A percentile compares a stretch with the other conserved stretches of the same genome.
Conservation (phyloP, 805 yeast species). For the Hanseniaspora mollemarum region DNA sequence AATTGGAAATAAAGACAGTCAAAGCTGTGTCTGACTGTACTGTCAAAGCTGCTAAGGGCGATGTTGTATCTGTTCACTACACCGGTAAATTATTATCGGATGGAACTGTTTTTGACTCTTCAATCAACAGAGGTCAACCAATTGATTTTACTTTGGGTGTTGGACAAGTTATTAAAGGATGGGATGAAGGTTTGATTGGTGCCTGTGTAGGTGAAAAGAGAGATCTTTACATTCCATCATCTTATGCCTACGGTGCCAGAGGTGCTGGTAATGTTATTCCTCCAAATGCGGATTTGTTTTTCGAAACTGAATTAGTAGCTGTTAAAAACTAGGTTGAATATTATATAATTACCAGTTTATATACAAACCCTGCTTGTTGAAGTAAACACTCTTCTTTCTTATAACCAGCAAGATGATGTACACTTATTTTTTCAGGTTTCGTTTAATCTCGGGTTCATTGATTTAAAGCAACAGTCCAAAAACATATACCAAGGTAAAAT, state of each 20-base stretch:
- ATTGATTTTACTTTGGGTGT: constrained; percentile 60
- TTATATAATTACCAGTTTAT: not conserved
- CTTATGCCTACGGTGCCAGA: constrained; percentile 61
- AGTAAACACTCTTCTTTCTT: too few species aligned
- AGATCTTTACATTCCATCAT: constrained; percentile 65
- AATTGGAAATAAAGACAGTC: constrained; percentile 34
- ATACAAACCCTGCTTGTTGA: too few species aligned
- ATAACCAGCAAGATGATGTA: too few species aligned
- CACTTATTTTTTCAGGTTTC: too few species aligned
- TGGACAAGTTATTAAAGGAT: constrained; percentile 75
- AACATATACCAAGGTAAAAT: too few species aligned
- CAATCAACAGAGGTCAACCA: constrained; percentile 53
- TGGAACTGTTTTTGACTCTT: constrained; percentile 67
- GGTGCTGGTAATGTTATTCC: constrained; percentile 76
- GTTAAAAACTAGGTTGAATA: constrained; percentile 10
- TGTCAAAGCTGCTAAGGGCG: constrained; percentile 52
- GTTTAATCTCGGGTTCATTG: too few species aligned
- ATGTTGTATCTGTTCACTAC: constrained; percentile 64
- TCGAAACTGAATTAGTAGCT: constrained; percentile 27
- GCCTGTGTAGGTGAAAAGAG: constrained; percentile 88
- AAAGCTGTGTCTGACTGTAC: constrained; percentile 45
- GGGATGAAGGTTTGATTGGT: constrained; percentile 75
- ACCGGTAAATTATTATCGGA: constrained; percentile 51
- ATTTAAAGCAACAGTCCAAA: too few species aligned
- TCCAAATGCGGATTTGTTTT: constrained; percentile 53